Base-by-base conservation (phyloP, 169 alveolate genomes). In the Amoebophrya sp. region DNA sequence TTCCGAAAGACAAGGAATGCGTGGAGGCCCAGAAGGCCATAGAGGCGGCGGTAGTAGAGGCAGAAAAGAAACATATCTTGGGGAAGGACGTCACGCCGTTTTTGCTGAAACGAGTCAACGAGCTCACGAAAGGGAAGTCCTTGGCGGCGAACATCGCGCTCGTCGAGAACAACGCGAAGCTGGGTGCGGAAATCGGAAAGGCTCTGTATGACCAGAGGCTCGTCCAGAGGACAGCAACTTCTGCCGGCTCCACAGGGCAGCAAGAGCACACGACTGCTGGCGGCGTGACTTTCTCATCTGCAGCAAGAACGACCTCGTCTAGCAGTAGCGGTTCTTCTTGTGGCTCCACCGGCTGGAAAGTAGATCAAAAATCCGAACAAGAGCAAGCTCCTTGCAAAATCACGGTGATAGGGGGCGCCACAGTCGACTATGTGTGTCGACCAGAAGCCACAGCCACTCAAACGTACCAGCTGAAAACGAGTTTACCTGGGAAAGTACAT, bases 31-130 rank as follows among this genome's bases (percentile, higher is more conserved):
- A 77, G n/a, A 23, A 38, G n/a, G 90, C 90, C 41, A 77, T 35
- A 32, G 40, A 77, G 40, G 2, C 23, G 29, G 90, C 90, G 0
- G 25, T 77, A 23, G 29, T 23, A 23, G 90, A 77, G 41, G 90
- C 90, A 1, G 40, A 32, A 18, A 95, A 93, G 18, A 53, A 92
- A 33, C 92, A 90, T 39, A 91, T 95, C 40, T 92, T 40, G 38
- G 98, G 98, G 38, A 93, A 95, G 47, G 95, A 92, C 89, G 94
- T 95, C 54, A 96, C 98, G 40, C 98, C 98, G 32, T 96, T 95
- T 94, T 92, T 96, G 89, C 94, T 97, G 41, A 95, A 95, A 89
- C 95, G 97, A 94, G 96, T 97, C 38, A 95, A 95, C 91, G 97
- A 96, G 91, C 91, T 96, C 32, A 95, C 97, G n/a, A 95, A 94